A percentile compares a stretch with the other conserved stretches of the same genome.
These are phyloP conservation scores for Zangia roseola DNA, from an alignment of 768 basidiomycete genomes.

Conservation along the genomic window DNA sequence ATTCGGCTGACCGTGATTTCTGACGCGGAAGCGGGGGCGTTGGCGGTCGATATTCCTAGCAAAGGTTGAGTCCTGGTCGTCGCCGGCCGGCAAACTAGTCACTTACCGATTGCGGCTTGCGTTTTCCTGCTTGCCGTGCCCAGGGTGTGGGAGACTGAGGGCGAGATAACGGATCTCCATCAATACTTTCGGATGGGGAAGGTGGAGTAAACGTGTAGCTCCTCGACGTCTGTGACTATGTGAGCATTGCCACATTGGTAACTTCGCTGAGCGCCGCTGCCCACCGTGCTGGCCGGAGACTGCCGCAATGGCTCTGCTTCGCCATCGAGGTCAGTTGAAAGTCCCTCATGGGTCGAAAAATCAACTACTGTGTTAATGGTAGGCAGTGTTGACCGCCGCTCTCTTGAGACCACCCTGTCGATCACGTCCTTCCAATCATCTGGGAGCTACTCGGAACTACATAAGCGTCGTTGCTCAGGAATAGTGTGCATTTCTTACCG, in stretches of 20 bases:
- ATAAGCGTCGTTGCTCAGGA: conserved; percentile 6
- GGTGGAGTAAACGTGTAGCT: conserved; percentile 31
- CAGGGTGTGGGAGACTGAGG: conserved; percentile 38
- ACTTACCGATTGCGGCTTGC: conserved; percentile 29
- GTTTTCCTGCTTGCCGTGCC: conserved; percentile 23
- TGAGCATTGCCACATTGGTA: conserved; percentile 25
- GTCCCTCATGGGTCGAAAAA: conserved; percentile 25
- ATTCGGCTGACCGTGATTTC: conserved; percentile 32
- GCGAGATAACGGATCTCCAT: conserved; percentile 34
- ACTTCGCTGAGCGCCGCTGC: conserved; percentile 28
- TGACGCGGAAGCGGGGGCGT: conserved; percentile 51
- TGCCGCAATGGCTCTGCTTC: conserved; percentile 30
- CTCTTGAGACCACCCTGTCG: conserved; percentile 32
- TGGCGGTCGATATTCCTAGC: conserved; percentile 55
- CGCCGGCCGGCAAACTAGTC: not conserved
- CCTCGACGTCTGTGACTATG: conserved; percentile 30
- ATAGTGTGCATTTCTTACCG: conserved; percentile 22
- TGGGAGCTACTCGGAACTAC: conserved; percentile 24
- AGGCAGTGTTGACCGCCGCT: conserved; percentile 31
- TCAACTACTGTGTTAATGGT: conserved; percentile 34
- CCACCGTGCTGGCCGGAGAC: conserved; percentile 35
- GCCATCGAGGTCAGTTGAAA: conserved; percentile 23
- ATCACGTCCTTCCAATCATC: conserved; percentile 37
- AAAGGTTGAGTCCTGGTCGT: conserved; percentile 2
- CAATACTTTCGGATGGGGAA: conserved; percentile 35